A percentile compares a stretch with the other conserved stretches of the same genome.
These are phyloP conservation scores for Passiflora organensis DNA, from an alignment of 345 rosid species.

Conservation along the genomic window DNA sequence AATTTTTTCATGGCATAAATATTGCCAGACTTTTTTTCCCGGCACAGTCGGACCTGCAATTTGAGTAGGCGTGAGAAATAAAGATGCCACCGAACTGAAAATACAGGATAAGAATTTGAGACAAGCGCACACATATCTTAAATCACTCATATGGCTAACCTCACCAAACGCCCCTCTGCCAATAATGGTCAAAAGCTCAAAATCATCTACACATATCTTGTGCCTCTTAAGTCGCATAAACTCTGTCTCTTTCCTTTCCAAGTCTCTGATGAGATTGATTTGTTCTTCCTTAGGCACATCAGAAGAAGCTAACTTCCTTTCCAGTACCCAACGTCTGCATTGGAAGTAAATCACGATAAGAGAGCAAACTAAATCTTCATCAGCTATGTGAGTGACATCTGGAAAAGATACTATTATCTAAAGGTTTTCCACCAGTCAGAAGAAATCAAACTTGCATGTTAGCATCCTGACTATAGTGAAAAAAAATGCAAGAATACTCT, in stretches of 20 bases:
- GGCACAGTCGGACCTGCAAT: conserved; percentile 74
- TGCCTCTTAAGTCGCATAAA: conserved; percentile 94
- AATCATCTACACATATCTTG: conserved; percentile 85
- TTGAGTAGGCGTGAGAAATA: conserved; percentile 14
- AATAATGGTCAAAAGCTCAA: conserved; percentile 86
- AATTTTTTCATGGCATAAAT: conserved; percentile 98
- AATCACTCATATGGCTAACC: conserved; percentile 41
- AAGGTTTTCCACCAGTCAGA: background rate
- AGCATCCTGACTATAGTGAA: no score
- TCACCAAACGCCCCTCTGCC: conserved; percentile 96
- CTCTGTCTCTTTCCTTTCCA: conserved; percentile 92
- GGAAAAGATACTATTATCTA: conserved; percentile 5
- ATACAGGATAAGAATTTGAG: background rate
- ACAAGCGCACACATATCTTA: background rate
- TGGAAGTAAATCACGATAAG: conserved; percentile 19
- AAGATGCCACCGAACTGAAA: conserved; percentile 5
- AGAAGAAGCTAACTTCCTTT: conserved; percentile 80
- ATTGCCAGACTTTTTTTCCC: conserved; percentile 93
- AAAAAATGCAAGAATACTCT: no score
- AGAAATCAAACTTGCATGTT: no score
- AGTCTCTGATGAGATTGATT: conserved; percentile 79
- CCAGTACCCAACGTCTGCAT: conserved; percentile 87
- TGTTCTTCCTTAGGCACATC: conserved; percentile 90
- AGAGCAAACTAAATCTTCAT: conserved; percentile 8
- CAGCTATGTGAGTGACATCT: background rate